phyloP scores from a whole-genome alignment of 2,329 filamentous ascomycete species.

The Diaporthe citriasiana region DNA sequence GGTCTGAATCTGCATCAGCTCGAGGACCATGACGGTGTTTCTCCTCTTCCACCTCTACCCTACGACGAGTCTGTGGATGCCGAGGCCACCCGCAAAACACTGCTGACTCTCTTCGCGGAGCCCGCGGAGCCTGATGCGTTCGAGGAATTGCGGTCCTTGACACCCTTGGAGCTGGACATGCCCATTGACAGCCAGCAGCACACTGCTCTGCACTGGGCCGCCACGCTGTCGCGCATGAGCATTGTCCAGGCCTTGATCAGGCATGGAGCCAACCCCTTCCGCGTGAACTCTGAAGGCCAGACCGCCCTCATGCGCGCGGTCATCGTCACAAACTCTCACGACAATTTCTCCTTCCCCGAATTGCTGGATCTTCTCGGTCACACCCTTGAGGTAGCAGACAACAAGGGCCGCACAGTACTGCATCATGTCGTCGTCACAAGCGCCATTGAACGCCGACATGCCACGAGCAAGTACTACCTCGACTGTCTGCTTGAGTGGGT shows the following conservation, averaged over 20 bases:
- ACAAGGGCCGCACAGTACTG: constrained; percentile 89
- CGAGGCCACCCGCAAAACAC: constrained; percentile 83
- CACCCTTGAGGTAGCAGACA: constrained; percentile 91
- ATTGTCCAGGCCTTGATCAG: constrained; percentile 85
- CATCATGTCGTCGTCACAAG: constrained; percentile 98
- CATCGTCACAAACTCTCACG: constrained; percentile 93
- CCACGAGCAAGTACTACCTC: constrained; percentile 94
- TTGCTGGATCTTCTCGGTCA: constrained; percentile 89
- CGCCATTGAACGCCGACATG: constrained; percentile 91
- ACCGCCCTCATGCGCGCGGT: constrained; percentile 95
- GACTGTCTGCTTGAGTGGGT: constrained; percentile 96
- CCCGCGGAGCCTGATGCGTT: constrained; percentile 79
- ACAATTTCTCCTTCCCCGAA: constrained; percentile 90
- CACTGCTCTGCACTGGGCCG: constrained; percentile 96
- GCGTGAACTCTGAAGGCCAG: constrained; percentile 90
- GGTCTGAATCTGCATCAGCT: constrained; percentile 59
- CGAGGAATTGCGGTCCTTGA: constrained; percentile 82
- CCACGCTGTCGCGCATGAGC: constrained; percentile 88
- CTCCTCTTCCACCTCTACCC: constrained; percentile 75
- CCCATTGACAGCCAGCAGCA: constrained; percentile 91
- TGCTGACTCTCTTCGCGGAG: constrained; percentile 84
- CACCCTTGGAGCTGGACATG: constrained; percentile 86
- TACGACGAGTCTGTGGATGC: constrained; percentile 73
- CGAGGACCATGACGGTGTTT: constrained; percentile 65
- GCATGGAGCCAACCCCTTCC: constrained; percentile 87